Evolutionary conservation across 306 rosid species (phyloP), one percentile per base, ranked within the genome.

Genomic region (Casuarina equisetifolia): DNA sequence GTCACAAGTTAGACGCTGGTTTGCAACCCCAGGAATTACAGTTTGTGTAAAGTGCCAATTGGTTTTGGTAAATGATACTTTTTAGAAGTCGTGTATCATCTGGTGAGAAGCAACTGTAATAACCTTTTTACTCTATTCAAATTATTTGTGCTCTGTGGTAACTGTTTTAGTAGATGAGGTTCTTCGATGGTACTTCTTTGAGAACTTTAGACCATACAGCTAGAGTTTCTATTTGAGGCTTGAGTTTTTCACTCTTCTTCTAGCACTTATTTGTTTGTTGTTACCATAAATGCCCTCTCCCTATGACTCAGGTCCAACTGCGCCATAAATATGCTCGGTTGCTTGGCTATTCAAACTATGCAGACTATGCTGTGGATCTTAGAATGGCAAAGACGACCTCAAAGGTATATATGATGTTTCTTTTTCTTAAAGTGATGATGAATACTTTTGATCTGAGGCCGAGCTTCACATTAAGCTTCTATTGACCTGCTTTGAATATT

Each of bases 341-440:
- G 83, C 96, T 92, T 68, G 96, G 96, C 82, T 88, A 85, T 89
- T 88, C 96, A 67, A 92, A 89, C 89, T 92, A 88, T 81, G 97
- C 99, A 43, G 99, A 95, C 81, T 92, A 87, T 85, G 93, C 87
- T 6, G 85, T 88, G 70, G 91, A 80, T 82, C 85, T 84, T 83
- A 88, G 99, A 86, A 95, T 95, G 99, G 94, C 97, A 52, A 95
- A 90, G 88, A 86, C 99, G 80, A 93, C 99, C 44, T 75, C 86
- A 68, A 92, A 92, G 99, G 99, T 92, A 81, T 76, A 90, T 82
- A 19, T 66, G 45, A 12, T 61, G 53, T 53, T 57, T 9, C 54
- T 32, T 4, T n/a, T 45, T 66, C 16, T 72, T 39, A 64, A 69
- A 16, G 43, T n/a, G 16, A 55, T 66, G 10, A 19, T 36, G 55